These are phyloP conservation scores for Solanum pimpinellifolium DNA, from an alignment of 257 asterid species.

Conservation along the genomic window DNA sequence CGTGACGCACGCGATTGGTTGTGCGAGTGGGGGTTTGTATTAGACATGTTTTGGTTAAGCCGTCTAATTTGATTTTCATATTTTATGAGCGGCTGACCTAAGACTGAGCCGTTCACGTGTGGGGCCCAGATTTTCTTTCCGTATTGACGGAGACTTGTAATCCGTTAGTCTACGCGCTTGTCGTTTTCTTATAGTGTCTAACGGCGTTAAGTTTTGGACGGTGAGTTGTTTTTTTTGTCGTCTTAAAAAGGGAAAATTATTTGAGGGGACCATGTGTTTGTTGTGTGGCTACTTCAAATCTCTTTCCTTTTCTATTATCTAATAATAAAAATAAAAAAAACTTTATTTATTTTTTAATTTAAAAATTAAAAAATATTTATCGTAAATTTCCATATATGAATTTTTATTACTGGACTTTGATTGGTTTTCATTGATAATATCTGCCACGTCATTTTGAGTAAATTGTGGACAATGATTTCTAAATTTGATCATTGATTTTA, in stretches of 20 bases:
- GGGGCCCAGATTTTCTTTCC: background rate
- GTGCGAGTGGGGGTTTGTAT: background rate
- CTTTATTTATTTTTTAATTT: background rate
- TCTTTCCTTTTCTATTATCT: background rate
- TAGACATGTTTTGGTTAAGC: background rate
- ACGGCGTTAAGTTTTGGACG: background rate
- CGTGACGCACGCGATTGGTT: background rate
- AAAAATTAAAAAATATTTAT: background rate
- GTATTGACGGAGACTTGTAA: background rate
- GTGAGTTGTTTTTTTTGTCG: background rate
- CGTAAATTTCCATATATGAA: background rate
- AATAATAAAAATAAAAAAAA: too few species aligned
- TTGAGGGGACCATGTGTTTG: background rate
- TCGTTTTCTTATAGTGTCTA: background rate
- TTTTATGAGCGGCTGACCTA: background rate
- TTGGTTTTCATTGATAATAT: background rate
- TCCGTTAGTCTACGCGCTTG: background rate
- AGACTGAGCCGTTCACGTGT: background rate
- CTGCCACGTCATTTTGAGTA: background rate
- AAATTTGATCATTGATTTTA: background rate
- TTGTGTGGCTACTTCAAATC: background rate
- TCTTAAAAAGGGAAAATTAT: background rate
- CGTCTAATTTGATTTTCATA: background rate
- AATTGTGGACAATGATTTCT: background rate
- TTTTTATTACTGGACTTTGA: background rate